These are phyloP conservation scores for Luvunga scandens DNA, from an alignment of 345 rosid species.

Conservation along the genomic window DNA sequence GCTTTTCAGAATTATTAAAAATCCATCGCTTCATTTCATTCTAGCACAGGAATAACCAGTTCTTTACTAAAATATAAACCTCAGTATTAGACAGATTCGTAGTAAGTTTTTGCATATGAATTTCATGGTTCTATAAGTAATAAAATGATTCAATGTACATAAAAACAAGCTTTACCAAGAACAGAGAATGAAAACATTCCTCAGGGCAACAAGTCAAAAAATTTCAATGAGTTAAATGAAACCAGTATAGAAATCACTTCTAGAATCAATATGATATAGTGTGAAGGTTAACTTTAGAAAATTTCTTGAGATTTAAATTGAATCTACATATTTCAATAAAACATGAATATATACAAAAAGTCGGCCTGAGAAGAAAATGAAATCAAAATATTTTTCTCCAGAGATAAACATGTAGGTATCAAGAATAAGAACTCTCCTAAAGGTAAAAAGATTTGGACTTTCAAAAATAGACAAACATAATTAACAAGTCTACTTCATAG, in stretches of 20 bases:
- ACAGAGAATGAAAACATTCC: neutral
- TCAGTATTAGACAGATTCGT: too few relatives aligned
- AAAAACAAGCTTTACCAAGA: neutral
- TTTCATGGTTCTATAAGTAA: too few relatives aligned
- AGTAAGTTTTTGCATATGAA: too few relatives aligned
- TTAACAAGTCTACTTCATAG: neutral
- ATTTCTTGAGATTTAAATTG: neutral
- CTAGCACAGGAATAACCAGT: too few relatives aligned
- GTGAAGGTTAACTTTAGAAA: neutral
- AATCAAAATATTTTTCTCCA: neutral
- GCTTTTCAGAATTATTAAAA: too few relatives aligned
- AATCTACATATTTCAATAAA: neutral
- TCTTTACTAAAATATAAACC: too few relatives aligned
- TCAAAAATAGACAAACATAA: neutral
- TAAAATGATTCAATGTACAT: neutral
- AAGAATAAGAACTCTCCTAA: neutral
- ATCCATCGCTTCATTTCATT: too few relatives aligned
- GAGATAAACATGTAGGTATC: neutral
- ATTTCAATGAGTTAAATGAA: slow-evolving; percentile 3
- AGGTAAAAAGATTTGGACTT: neutral
- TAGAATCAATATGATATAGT: neutral
- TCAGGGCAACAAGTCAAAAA: slow-evolving; percentile 1
- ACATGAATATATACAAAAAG: neutral
- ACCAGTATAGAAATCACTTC: neutral
- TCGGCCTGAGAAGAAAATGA: neutral